Conservation (phyloP, 805 yeast species). For the Ogataea paraovalis region DNA sequence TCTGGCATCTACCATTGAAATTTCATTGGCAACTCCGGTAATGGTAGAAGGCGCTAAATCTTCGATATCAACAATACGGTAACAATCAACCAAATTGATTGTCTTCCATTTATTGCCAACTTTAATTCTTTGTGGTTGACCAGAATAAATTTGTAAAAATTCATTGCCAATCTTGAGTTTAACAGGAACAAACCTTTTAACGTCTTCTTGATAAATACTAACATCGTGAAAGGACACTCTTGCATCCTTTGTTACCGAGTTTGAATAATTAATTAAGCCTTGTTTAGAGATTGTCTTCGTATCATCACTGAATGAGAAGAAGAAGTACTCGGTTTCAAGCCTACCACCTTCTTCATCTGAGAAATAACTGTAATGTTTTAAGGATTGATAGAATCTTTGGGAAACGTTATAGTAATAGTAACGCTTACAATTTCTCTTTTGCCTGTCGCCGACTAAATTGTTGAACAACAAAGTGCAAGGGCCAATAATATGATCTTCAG, state of each 20-base stretch:
- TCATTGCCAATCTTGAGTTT: constrained; percentile 66
- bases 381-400: constrained; percentile 16
- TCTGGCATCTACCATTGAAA: constrained; percentile 38
- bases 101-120: constrained; percentile 33
- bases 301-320: constrained; percentile 46
- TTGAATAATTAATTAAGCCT: constrained; percentile 41
- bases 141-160: constrained; percentile 53
- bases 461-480: constrained; percentile 14
- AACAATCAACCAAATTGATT: constrained; percentile 40
- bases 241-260: constrained; percentile 42
- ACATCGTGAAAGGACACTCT: constrained; percentile 52
- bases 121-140: constrained; percentile 39
- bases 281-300: constrained; percentile 38
- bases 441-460: constrained; percentile 44
- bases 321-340: constrained; percentile 22
- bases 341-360: constrained; percentile 7
- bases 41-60: constrained; percentile 37
- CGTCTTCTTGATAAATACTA: constrained; percentile 44
- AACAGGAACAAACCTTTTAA: constrained; percentile 54
- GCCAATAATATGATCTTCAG: constrained; percentile 9
- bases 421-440: constrained; percentile 48
- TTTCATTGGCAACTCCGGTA: constrained; percentile 48
- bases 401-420: constrained; percentile 52
- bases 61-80: constrained; percentile 36
- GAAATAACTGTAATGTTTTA: constrained; percentile 8